Evolutionary conservation across 2,329 filamentous ascomycete species (phyloP).

Genomic region (Zopfia rhizophila): DNA sequence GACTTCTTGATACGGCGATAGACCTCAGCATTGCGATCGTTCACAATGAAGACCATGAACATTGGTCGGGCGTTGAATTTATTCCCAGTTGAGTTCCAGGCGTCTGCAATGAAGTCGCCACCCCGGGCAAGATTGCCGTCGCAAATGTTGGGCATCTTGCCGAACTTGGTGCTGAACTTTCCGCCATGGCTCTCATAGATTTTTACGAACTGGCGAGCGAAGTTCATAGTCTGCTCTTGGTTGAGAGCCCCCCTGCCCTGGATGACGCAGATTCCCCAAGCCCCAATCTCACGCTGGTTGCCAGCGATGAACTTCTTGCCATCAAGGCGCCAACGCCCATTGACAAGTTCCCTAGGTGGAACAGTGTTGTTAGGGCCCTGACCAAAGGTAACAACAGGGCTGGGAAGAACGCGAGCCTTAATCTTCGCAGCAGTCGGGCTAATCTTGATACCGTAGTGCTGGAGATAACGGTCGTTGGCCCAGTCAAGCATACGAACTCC

Average conservation of each 20-base stretch:
- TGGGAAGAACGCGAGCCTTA: constrained; percentile 75
- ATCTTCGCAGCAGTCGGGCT: constrained; percentile 68
- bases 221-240: constrained; percentile 59
- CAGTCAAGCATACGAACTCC: constrained; percentile 76
- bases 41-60: constrained; percentile 82
- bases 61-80: constrained; percentile 70
- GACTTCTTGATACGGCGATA: constrained; percentile 92
- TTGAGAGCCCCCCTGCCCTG: constrained; percentile 61
- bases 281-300: constrained; percentile 64
- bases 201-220: constrained; percentile 70
- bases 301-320: constrained; percentile 83
- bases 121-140: constrained; percentile 44
- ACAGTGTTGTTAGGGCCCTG: constrained; percentile 37
- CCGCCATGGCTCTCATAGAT: constrained; percentile 72
- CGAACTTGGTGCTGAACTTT: constrained; percentile 51
- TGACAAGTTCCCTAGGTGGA: constrained; percentile 55
- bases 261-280: constrained; percentile 80
- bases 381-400: constrained; percentile 77
- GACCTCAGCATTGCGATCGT: constrained; percentile 73
- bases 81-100: constrained; percentile 67
- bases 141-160: constrained; percentile 45
- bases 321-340: constrained; percentile 88
- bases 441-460: constrained; percentile 78
- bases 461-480: constrained; percentile 73
- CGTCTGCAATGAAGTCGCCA: constrained; percentile 64